These are phyloP conservation scores for Alternaria sp. DNA, from an alignment of 2,329 filamentous ascomycete species.

Conservation along the genomic window DNA sequence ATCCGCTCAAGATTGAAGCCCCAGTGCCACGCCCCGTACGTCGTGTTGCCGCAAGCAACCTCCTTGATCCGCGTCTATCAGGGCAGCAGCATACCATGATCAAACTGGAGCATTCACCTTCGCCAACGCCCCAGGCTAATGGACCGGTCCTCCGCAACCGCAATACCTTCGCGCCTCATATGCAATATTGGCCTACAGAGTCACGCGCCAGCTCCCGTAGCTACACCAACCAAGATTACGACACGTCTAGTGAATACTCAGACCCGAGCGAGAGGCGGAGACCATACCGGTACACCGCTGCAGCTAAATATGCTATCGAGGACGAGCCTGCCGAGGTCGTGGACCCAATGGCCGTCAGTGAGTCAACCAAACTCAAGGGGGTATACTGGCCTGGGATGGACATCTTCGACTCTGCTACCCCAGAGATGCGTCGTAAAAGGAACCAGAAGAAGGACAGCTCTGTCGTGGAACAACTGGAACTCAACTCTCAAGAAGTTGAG, in stretches of 20 bases:
- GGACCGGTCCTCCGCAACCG: slow-evolving; percentile 45
- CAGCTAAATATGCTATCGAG: slow-evolving; percentile 44
- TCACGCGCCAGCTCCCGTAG: slow-evolving; percentile 49
- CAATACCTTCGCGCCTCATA: slow-evolving; percentile 43
- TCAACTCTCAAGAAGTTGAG: slow-evolving; percentile 70
- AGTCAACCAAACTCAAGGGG: slow-evolving; percentile 70
- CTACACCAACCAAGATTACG: slow-evolving; percentile 50
- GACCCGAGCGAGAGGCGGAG: slow-evolving; percentile 40
- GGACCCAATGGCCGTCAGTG: slow-evolving; percentile 44
- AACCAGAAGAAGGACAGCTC: slow-evolving; percentile 82
- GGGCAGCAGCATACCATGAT: slow-evolving; percentile 48
- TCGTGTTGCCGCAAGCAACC: slow-evolving; percentile 32
- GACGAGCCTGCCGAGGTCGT: slow-evolving; percentile 37
- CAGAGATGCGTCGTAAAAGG: slow-evolving; percentile 75
- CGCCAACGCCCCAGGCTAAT: slow-evolving; percentile 35
- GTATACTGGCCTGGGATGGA: slow-evolving; percentile 80
- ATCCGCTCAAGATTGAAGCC: slow-evolving; percentile 37
- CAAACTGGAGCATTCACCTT: slow-evolving; percentile 47
- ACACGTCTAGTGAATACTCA: slow-evolving; percentile 50
- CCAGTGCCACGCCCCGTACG: slow-evolving; percentile 36
- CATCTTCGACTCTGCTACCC: slow-evolving; percentile 81
- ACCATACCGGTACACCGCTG: slow-evolving; percentile 33
- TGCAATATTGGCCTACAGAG: slow-evolving; percentile 51
- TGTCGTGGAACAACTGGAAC: slow-evolving; percentile 72
- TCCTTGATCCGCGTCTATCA: slow-evolving; percentile 50